Base-by-base conservation (phyloP, 805 yeast species). In the Monosporozyma unispora region DNA sequence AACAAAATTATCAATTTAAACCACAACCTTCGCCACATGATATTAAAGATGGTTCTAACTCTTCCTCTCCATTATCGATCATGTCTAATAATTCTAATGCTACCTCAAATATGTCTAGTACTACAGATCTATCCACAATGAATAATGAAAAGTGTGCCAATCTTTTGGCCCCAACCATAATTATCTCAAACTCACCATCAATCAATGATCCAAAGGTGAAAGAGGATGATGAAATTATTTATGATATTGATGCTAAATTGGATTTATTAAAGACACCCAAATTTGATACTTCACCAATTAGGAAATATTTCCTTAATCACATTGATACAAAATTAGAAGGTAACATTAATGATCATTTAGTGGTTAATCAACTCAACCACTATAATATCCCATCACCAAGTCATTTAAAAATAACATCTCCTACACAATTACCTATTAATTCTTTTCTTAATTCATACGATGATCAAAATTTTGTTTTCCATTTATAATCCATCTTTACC, bases 171-270 rank as follows among this genome's bases (percentile, higher is more conserved):
- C 42, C 42, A 5, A 39, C 14, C 14, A 21, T 39, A 10, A 39
- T 39, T 14, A 18, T 39, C 4, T 39, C 42, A 18, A 37, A 37
- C 14, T 39, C 42, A 9, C 23, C 27, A 21, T 16, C 42, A 35
- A 16, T 18, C 5, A 8, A 8, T 35, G 39, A 35, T 35, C 21
- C 39, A 16, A 16, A 16, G 21, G 22, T 35, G 4, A 16, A 39
- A 21, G 42, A 39, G 12, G 42, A 39, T 19, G 25, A 21, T 18
- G 42, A 39, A 27, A 31, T 45, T 33, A 48, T 33, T 19, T 44
- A 46, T 46, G 51, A 45, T 44, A 53, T 46, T 50, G 56, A 35
- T 44, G 43, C 31, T 54, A 51, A 31, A 55, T 42, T 53, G 6
- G 53, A 52, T 29, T 21, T 49, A 14, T 29, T 52, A 37, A 48